phyloP scores from a whole-genome alignment of 345 rosid genomes.

The Acer negundo region DNA sequence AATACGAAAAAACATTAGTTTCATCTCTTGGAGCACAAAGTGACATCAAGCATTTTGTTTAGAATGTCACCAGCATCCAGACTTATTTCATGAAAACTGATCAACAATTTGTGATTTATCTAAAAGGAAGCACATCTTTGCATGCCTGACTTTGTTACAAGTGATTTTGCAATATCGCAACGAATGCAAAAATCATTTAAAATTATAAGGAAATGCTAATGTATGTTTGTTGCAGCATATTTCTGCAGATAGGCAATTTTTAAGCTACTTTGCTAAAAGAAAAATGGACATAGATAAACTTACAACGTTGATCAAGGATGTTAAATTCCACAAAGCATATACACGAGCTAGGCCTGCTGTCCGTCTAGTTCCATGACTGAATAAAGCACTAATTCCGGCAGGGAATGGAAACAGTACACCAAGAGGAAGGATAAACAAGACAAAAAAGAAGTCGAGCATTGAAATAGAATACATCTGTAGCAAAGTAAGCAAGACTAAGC shows the following conservation, averaged over 20 bases:
- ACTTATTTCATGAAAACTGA: not conserved
- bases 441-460: slow-evolving; percentile 59
- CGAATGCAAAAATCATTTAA: not conserved
- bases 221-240: not conserved
- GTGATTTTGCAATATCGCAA: not conserved
- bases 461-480: slow-evolving; percentile 93
- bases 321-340: slow-evolving; percentile 86
- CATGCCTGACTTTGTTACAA: not conserved
- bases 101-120: not conserved
- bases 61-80: not conserved
- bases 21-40: not conserved
- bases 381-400: slow-evolving; percentile 89
- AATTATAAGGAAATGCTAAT: not conserved
- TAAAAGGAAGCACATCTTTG: not conserved
- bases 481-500: slow-evolving; percentile 83
- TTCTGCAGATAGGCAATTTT: not conserved
- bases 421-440: slow-evolving; percentile 73
- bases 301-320: slow-evolving; percentile 81
- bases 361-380: slow-evolving; percentile 87
- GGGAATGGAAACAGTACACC: slow-evolving; percentile 83
- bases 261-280: slow-evolving; percentile 3
- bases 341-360: slow-evolving; percentile 83
- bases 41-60: not conserved
- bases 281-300: slow-evolving; percentile 33
- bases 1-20: not conserved